Evolutionary conservation across 306 rosid genomes (phyloP).

Genomic region (Aeschynomene evenia): DNA sequence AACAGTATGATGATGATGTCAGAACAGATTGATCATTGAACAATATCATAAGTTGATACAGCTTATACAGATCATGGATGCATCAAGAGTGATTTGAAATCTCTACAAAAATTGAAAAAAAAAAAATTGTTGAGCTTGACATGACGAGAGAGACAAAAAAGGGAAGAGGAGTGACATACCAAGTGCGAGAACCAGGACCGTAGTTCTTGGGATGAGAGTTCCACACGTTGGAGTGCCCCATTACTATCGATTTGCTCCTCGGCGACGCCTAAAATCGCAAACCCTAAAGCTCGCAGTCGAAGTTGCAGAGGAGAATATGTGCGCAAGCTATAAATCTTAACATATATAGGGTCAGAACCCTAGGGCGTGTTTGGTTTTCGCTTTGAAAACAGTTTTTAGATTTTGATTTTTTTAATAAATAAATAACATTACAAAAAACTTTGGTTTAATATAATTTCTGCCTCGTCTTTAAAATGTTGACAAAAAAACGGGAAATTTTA

Average conservation of each 20-base stretch:
- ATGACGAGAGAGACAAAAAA: too few species aligned
- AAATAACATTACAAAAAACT: too few species aligned
- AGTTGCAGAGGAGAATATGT: background rate
- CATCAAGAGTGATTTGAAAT: background rate
- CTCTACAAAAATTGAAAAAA: background rate
- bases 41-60: background rate
- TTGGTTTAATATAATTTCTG: too few species aligned
- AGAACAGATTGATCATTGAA: background rate
- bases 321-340: background rate
- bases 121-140: too few species aligned
- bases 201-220: conserved; percentile 91
- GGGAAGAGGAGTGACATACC: conserved; percentile 43
- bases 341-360: conserved; percentile 42
- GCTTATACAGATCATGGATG: background rate
- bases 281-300: conserved; percentile 23
- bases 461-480: too few species aligned
- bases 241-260: conserved; percentile 19
- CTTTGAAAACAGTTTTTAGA: background rate
- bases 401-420: background rate
- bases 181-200: conserved; percentile 94
- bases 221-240: conserved; percentile 96
- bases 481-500: too few species aligned
- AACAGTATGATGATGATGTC: background rate
- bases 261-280: background rate
- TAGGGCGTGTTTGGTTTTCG: conserved; percentile 19